Evolutionary conservation across 75 land plant genomes (phyloP), one percentile per base, ranked within the genome.

Genomic region (Selaginella tamariscina): DNA sequence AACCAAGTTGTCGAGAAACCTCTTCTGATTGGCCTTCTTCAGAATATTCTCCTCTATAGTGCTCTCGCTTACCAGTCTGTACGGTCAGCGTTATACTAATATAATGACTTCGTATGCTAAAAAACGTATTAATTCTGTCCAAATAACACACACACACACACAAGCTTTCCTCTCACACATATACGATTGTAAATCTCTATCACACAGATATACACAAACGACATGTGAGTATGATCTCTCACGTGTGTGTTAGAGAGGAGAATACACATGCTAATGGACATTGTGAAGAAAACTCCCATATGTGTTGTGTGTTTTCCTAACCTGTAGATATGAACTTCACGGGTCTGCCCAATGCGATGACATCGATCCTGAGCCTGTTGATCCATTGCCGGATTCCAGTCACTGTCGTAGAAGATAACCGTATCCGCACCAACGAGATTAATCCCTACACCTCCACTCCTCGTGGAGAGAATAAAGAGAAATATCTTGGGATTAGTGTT

Each of bases 331-430:
- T 95, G 91, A 0, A 95, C 99, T 79, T 95, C 99, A 20, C 99
- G 89, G 27, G 97, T 95, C 77, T 95, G 99, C 29, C 99, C 97
- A 32, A 95, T 95, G 13, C 99, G 79, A 33, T 95, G 99, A 73
- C 99, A 95, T 59, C 99, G 78, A 78, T 95, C 99, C 74, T 95
- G 99, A 49, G 99, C 99, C 78, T 95, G 99, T 69, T 88, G 92
- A 69, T 95, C 99, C 99, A 95, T 95, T n/a, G 99, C 99, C 21
- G 99, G 99, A 79, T 95, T 95, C 99, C 99, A 95, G 66, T 95
- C 99, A 84, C 99, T 95, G 65, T 95, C 99, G 73, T 95, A 95
- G 60, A 95, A 94, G 29, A 95, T 95, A 23, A 95, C 99, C 0
- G 99, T 95, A 71, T 95, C 99, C 32, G 99, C 99, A 62, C 99